Conservation (phyloP, 2,329 filamentous ascomycete species). For the Ilyonectria mors-panacis region DNA sequence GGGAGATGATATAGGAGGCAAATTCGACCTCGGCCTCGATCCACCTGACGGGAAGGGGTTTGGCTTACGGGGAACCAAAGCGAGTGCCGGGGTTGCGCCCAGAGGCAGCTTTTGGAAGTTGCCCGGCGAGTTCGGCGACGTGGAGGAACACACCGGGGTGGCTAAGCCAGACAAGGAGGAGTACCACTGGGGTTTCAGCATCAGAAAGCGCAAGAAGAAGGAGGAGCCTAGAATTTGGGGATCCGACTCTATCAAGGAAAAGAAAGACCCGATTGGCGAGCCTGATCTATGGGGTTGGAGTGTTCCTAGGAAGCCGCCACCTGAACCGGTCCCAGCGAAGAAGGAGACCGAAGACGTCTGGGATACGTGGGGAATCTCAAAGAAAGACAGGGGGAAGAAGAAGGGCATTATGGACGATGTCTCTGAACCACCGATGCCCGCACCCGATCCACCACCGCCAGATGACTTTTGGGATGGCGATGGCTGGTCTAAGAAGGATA, state of each 20-base stretch:
- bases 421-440: slow-evolving; percentile 35
- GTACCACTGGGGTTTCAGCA: slow-evolving; percentile 51
- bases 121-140: slow-evolving; percentile 58
- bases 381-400: slow-evolving; percentile 52
- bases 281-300: slow-evolving; percentile 54
- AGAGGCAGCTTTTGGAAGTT: slow-evolving; percentile 64
- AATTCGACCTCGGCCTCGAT: slow-evolving; percentile 70
- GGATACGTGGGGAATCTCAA: slow-evolving; percentile 51
- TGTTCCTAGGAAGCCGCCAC: slow-evolving; percentile 57
- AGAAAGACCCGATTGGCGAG: slow-evolving; percentile 48
- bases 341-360: slow-evolving; percentile 52
- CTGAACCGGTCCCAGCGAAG: slow-evolving; percentile 44
- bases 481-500: slow-evolving; percentile 52
- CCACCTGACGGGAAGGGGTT: slow-evolving; percentile 63
- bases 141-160: slow-evolving; percentile 54
- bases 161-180: slow-evolving; percentile 54
- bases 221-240: slow-evolving; percentile 58
- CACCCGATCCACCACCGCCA: slow-evolving; percentile 44
- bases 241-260: slow-evolving; percentile 51
- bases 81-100: slow-evolving; percentile 60
- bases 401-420: slow-evolving; percentile 48
- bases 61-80: slow-evolving; percentile 73
- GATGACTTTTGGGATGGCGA: slow-evolving; percentile 45
- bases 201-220: slow-evolving; percentile 60
- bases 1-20: slow-evolving; percentile 70